Evolutionary conservation across 371 early-diverging fungal genomes (phyloP), one percentile per base, ranked within the genome.

Genomic region (Nematocida sp.): DNA sequence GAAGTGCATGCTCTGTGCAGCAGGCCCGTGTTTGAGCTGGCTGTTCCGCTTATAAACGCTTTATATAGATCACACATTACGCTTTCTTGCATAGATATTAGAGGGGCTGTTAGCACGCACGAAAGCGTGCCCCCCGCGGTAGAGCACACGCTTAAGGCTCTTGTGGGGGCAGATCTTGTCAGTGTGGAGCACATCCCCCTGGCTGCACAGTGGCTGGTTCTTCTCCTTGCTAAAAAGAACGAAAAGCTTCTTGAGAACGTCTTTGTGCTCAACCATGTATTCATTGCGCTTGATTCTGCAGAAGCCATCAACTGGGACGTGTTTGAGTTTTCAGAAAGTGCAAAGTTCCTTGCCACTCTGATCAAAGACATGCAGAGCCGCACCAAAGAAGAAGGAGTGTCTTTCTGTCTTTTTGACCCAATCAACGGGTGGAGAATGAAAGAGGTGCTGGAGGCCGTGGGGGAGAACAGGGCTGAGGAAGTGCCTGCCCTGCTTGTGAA

Each of bases 351-450:
- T 2, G 3, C 52, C 2, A n/a, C 36, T 8, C 17, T 52, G 0
- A 38, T 66, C 0, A n/a, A 43, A 37, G 52, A 66, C 32, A 41
- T 37, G 43, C 38, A 36, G 11, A 41, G 27, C 21, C 17, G 34
- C 23, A 55, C 45, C 11, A 55, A 36, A 13, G 21, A n/a, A 8
- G 48, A 37, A n/a, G 15, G 11, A 25, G 27, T 8, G 15, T n/a
- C 17, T 48, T 53, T 37, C 3, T 11, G 31, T 4, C 38, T 53
- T 7, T 19, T 66, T 38, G 43, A 55, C 48, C 36, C 21, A 15
- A 27, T 32, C 4, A 66, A 66, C 34, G 66, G 66, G 37, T 55
- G 54, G 66, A 53, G 56, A 66, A 66, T 66, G 66, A 45, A 37
- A 23, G 17, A 31, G 11, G 45, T 66, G 19, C 66, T 66, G 0